Evolutionary conservation across 805 yeast species (phyloP).

Genomic region (Dipodascopsis tothii): DNA sequence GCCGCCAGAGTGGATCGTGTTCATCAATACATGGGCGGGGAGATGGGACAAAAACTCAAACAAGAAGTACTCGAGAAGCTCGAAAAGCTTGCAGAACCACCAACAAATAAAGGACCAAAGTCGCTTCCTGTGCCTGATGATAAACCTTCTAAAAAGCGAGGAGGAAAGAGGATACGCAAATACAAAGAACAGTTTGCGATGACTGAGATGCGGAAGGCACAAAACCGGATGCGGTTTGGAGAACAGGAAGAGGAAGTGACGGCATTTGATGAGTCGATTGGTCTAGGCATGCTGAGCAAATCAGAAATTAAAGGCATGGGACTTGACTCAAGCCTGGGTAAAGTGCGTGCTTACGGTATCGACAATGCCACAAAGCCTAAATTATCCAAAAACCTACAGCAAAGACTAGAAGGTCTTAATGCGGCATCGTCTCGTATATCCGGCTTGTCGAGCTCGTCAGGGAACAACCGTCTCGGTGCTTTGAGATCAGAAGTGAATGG

Average conservation of each 20-base stretch:
- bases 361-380: constrained; percentile 48
- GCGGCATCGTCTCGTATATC: neutral
- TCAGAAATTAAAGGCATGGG: constrained; percentile 13
- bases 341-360: constrained; percentile 28
- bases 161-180: constrained; percentile 74
- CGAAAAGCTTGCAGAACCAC: constrained; percentile 69
- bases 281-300: constrained; percentile 60
- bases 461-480: neutral
- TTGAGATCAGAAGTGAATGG: constrained; percentile 15
- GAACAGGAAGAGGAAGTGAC: constrained; percentile 59
- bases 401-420: constrained; percentile 12
- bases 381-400: constrained; percentile 54
- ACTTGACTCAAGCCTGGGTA: constrained; percentile 23
- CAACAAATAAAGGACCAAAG: constrained; percentile 51
- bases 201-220: constrained; percentile 75
- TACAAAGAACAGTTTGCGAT: constrained; percentile 71
- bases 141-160: constrained; percentile 70
- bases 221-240: constrained; percentile 79
- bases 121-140: constrained; percentile 74
- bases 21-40: constrained; percentile 38
- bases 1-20: constrained; percentile 77
- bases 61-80: constrained; percentile 56
- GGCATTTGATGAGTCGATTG: constrained; percentile 63
- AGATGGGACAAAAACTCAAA: constrained; percentile 51
- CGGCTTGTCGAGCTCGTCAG: neutral